Base-by-base conservation (phyloP, 2,329 filamentous ascomycete genomes). In the Piedraia hortae region DNA sequence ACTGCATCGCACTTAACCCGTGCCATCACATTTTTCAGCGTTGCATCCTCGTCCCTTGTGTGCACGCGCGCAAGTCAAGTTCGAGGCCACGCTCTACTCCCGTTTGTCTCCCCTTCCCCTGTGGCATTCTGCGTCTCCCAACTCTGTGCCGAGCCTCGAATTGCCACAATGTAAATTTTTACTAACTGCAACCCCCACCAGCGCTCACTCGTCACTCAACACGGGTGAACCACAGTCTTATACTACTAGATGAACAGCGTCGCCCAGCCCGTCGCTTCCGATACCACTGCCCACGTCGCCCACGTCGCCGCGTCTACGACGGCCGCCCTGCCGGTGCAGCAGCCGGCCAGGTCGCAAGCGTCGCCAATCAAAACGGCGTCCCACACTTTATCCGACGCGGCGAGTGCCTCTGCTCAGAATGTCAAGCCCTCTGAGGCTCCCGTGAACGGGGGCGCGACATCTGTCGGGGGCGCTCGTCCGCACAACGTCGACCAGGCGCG, bases 391-490 rank as follows among this genome's bases (percentile, higher is more conserved):
- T 47, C 55, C 39, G 48, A 51, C 45, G 50, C 51, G 47, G 54
- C 55, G 48, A 52, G 54, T 45, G 52, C 50, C 39, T 46, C 52
- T 38, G 51, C 39, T 30, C 44, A 52, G 42, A 48, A 59, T 57
- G 56, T 54, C 48, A 59, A 62, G 40, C 47, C 62, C 43, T 62
- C 68, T 38, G 60, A 63, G 39, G 67, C 74, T 55, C 63, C 72
- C 46, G 62, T 88, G 60, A 90, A 89, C 60, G 75, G 75, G 59
- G 51, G 53, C 33, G 57, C 66, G 32, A 53, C 31, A 31, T 34
- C 36, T 30, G 39, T 38, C 31, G 36, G 37, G 34, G 38, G 38
- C 33, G 34, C 36, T 26, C 36, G 38, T 39, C 48, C 62, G 36
- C n/a, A n/a, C n/a, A 85, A 88, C 61, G 74, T 74, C 38, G 51